phyloP scores from a whole-genome alignment of 768 basidiomycete species.

The Pulveroboletus frians region DNA sequence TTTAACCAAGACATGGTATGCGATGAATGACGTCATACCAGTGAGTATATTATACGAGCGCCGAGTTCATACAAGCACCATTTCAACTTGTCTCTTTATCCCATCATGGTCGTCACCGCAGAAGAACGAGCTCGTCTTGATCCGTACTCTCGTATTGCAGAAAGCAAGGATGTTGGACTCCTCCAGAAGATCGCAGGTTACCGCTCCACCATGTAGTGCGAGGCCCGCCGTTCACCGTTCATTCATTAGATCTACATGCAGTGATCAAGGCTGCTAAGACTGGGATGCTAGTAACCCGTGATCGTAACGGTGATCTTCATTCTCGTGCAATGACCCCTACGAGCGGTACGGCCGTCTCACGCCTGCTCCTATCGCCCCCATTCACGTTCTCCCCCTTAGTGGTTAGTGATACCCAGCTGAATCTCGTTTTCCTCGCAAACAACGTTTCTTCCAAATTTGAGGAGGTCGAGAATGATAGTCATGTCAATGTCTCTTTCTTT shows the following conservation, averaged over 20 bases:
- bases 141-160: slow-evolving; percentile 64
- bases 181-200: slow-evolving; percentile 64
- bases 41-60: slow-evolving; percentile 5
- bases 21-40: slow-evolving; percentile 16
- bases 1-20: neutral
- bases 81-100: neutral
- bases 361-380: neutral
- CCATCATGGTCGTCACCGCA: slow-evolving; percentile 15
- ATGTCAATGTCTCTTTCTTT: slow-evolving; percentile 79
- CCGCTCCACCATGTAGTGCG: neutral
- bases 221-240: neutral
- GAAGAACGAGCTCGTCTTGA: slow-evolving; percentile 47
- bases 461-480: slow-evolving; percentile 67
- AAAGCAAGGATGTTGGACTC: slow-evolving; percentile 50
- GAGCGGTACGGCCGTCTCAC: slow-evolving; percentile 41
- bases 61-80: neutral
- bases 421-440: slow-evolving; percentile 69
- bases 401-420: slow-evolving; percentile 42
- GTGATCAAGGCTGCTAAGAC: slow-evolving; percentile 60
- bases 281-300: slow-evolving; percentile 76
- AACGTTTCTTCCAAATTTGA: slow-evolving; percentile 68
- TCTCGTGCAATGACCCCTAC: slow-evolving; percentile 77
- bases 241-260: slow-evolving; percentile 48
- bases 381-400: slow-evolving; percentile 28
- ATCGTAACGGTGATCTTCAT: slow-evolving; percentile 63